Conservation (phyloP, 306 rosid genomes). For the Vicia sativa region DNA sequence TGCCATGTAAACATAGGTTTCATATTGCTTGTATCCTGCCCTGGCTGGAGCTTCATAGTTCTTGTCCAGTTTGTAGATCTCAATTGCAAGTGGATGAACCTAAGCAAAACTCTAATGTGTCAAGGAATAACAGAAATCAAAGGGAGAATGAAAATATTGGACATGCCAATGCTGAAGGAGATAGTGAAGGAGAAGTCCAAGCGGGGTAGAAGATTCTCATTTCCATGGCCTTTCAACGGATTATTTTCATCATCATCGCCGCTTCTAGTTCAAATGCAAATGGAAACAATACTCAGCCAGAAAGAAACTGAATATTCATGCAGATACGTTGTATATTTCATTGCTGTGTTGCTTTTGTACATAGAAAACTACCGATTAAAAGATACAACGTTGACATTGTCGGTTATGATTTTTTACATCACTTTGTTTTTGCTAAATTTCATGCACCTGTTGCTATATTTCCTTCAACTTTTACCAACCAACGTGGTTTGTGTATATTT, state of each 20-base stretch:
- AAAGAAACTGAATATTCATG: conserved; percentile 48
- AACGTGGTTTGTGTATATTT: conserved; percentile 30
- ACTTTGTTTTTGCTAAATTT: conserved; percentile 36
- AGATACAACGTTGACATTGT: conserved; percentile 37
- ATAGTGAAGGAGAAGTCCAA: conserved; percentile 50
- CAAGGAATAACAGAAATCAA: conserved; percentile 43
- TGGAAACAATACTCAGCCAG: conserved; percentile 49
- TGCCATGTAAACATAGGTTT: conserved; percentile 87
- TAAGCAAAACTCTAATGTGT: conserved; percentile 52
- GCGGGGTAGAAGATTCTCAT: conserved; percentile 64
- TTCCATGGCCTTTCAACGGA: conserved; percentile 79
- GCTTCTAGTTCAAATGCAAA: conserved; percentile 43
- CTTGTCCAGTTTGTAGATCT: conserved; percentile 83
- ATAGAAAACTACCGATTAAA: conserved; percentile 35
- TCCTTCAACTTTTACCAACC: conserved; percentile 24
- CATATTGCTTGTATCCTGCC: conserved; percentile 72
- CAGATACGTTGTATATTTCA: conserved; percentile 33
- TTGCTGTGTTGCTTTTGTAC: conserved; percentile 47
- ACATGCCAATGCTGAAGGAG: conserved; percentile 39
- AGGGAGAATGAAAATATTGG: conserved; percentile 40
- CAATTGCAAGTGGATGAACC: conserved; percentile 65
- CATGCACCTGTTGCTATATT: conserved; percentile 25
- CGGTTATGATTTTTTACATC: conserved; percentile 12
- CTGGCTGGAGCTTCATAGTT: conserved; percentile 86
- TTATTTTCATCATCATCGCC: conserved; percentile 58